Base-by-base conservation (phyloP, 352 stramenopile species). In the Pythium sukuiense region DNA sequence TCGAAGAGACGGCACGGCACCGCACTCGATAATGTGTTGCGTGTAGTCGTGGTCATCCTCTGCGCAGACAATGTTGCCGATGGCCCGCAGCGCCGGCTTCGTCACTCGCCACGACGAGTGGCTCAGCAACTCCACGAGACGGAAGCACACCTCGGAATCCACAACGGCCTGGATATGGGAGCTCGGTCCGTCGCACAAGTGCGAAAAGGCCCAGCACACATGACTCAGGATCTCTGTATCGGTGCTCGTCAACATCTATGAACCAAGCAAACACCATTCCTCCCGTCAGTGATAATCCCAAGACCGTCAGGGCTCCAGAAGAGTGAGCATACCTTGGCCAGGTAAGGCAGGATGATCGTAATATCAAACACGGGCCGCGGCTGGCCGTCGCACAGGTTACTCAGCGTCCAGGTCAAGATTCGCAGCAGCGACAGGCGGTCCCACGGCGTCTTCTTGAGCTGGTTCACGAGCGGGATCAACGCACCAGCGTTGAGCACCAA, bases 1-100 rank as follows among this genome's bases (percentile, higher is more conserved):
- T 54, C 87, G 83, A 61, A 99, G 76, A 41, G 89, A 96, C 26
- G 94, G 95, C 35, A 99, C 95, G 0, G 97, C 97, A 54, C 92
- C 88, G 70, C 94, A 98, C 73, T 99, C 95, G 59, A 99, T 96
- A 63, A 99, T 98, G 61, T 99, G 90, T 79, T 95, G 86, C 64
- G 86, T 95, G 69, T 95, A 95, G 73, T 95, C 87, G 50, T 95
- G 87, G 61, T 95, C 93, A 65, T 98, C 97, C 76, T 99, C 97
- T 3, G 96, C 97, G 70, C 96, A 99, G 41, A 99, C 97, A 77
- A 99, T 99, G 75, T 99, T 99, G n/a, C 97, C 97, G 71, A 99
- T 98, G 16, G 97, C 98, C 20, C 97, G 85, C 27, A 99, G 72
- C 6, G 97, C 97, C 13, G 97, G 97, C 69, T 99, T 99, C 11